Evolutionary conservation across 2,329 filamentous ascomycete species (phyloP).

Genomic region (Arthroderma sp.): DNA sequence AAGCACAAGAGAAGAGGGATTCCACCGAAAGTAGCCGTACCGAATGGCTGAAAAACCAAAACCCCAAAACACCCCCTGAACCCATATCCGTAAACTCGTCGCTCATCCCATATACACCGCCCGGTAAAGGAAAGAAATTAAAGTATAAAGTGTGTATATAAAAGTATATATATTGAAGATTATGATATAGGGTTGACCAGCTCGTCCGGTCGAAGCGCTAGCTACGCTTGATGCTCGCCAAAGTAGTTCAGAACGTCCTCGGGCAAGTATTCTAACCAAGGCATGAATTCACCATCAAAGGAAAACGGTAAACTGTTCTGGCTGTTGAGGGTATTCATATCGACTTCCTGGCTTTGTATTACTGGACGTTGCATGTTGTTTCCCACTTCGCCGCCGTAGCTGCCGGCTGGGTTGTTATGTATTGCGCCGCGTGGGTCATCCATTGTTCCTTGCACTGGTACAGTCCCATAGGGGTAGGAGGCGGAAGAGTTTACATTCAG

Average conservation of each 20-base stretch:
- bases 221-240: constrained; percentile 22
- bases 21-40: no score
- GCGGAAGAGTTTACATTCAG: not conserved
- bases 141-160: no score
- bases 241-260: constrained; percentile 50
- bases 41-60: no score
- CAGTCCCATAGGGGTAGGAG: no score
- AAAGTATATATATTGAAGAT: not conserved
- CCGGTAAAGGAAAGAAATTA: no score
- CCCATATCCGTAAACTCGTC: not conserved
- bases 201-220: constrained; percentile 9
- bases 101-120: not conserved
- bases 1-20: no score
- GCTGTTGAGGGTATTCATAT: constrained; percentile 49
- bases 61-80: not conserved
- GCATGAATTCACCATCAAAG: constrained; percentile 48
- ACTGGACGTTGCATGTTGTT: constrained; percentile 39
- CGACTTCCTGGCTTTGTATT: constrained; percentile 65
- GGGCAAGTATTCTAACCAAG: constrained; percentile 63
- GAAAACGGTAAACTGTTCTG: constrained; percentile 27
- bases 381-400: constrained; percentile 27
- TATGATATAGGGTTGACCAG: not conserved
- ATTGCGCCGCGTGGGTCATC: no score
- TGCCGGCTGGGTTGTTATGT: not conserved
- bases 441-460: not conserved